phyloP scores from a whole-genome alignment of 352 stramenopile species.

The Aphanomyces stellatus region DNA sequence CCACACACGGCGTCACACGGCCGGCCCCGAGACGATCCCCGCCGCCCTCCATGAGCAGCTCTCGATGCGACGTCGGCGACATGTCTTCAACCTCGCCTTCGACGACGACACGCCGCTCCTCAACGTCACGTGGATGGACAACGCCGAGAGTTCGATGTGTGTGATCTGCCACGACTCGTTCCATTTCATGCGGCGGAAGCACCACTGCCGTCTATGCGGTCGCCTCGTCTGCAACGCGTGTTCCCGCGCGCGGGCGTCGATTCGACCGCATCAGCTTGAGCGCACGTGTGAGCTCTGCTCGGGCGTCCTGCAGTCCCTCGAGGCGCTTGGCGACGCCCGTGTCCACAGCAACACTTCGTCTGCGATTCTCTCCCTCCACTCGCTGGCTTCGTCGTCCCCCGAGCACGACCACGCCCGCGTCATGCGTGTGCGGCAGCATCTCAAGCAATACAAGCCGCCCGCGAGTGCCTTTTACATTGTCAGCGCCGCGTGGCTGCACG shows the following conservation, averaged over 20 bases:
- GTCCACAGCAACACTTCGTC: slow-evolving; percentile 4
- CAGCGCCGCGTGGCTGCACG: neutral
- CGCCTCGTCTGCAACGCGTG: slow-evolving; percentile 16
- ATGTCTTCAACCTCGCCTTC: slow-evolving; percentile 14
- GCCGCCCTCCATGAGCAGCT: too few species aligned
- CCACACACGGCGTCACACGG: too few species aligned
- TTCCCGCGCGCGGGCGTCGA: neutral
- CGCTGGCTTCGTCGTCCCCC: neutral
- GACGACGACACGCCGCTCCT: neutral
- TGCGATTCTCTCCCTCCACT: neutral
- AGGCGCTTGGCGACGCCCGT: slow-evolving; percentile 11
- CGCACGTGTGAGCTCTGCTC: slow-evolving; percentile 10
- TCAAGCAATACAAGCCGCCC: neutral
- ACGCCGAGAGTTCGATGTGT: slow-evolving; percentile 10
- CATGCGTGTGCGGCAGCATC: neutral
- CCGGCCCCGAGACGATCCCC: too few species aligned
- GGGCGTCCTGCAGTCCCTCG: slow-evolving; percentile 1
- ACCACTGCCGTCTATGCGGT: slow-evolving; percentile 18
- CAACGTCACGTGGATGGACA: slow-evolving; percentile 16
- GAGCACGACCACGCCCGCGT: neutral
- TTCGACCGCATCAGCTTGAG: neutral
- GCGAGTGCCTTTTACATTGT: slow-evolving; percentile 5
- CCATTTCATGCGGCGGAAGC: slow-evolving; percentile 12
- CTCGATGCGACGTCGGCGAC: neutral
- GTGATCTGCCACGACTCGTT: slow-evolving; percentile 15